A percentile compares a stretch with the other conserved stretches of the same genome.
These are phyloP conservation scores for Nicotiana rustica DNA, from an alignment of 305 asterid species.

Conservation along the genomic window DNA sequence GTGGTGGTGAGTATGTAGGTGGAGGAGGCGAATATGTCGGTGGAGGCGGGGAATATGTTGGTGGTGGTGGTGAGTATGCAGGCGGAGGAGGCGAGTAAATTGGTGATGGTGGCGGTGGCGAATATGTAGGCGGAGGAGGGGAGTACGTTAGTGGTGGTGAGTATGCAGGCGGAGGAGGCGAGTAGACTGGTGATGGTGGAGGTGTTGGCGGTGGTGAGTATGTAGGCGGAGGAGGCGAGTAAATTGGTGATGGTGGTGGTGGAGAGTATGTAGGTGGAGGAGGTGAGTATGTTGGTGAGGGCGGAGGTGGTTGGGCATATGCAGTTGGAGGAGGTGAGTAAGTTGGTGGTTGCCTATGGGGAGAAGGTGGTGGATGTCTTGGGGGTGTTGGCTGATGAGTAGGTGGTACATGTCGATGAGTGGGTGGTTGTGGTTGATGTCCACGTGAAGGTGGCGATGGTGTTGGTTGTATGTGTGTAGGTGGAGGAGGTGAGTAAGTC, in stretches of 20 bases:
- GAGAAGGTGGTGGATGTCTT: conserved; percentile 20
- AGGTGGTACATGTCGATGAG: conserved; percentile 34
- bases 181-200: neutral
- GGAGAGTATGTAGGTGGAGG: neutral
- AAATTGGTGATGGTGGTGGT: conserved; percentile 14
- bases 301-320: neutral
- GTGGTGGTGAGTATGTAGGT: neutral
- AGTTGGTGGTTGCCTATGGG: neutral
- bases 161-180: neutral
- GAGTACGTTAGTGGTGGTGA: neutral
- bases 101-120: neutral
- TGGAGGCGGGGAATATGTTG: neutral
- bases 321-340: neutral
- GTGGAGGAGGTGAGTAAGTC: neutral
- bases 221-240: neutral
- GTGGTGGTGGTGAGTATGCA: neutral
- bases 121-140: neutral
- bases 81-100: neutral
- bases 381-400: neutral
- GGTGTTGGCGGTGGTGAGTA: neutral
- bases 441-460: conserved; percentile 31
- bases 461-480: neutral
- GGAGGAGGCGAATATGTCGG: too few species aligned
- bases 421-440: conserved; percentile 1
- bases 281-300: conserved; percentile 19